Percentiles rank a stretch among this genome's conserved stretches.
Evolutionary conservation across 108 stramenopile genomes (phyloP).

Genomic region (Fistulifera pelliculosa): DNA sequence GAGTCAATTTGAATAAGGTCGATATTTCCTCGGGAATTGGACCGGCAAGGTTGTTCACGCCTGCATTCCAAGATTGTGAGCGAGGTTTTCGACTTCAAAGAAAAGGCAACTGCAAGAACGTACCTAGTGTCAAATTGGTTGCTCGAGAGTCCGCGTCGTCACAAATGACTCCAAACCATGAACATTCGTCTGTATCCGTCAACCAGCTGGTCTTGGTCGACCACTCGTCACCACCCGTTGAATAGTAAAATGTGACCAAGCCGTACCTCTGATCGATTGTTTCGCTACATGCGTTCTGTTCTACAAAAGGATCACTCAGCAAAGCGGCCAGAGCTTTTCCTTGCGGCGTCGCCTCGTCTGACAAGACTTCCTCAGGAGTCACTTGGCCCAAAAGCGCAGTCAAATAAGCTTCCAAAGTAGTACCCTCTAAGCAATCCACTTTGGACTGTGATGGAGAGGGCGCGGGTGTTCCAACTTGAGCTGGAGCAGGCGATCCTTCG

Average conservation of each 20-base stretch:
- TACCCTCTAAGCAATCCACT: slow-evolving; percentile 5
- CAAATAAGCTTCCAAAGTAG: slow-evolving; percentile 9
- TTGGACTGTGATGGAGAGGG: not conserved
- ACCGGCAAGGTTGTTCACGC: slow-evolving; percentile 7
- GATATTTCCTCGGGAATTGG: slow-evolving; percentile 7
- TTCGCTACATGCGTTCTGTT: slow-evolving; percentile 30
- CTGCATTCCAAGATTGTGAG: not conserved
- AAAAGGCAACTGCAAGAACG: not conserved
- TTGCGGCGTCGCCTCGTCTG: slow-evolving; percentile 32
- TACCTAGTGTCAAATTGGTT: slow-evolving; percentile 6
- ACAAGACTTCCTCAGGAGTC: slow-evolving; percentile 4
- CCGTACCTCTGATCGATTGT: slow-evolving; percentile 38
- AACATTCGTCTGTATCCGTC: slow-evolving; percentile 20
- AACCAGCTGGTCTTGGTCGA: slow-evolving; percentile 28
- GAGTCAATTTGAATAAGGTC: slow-evolving; percentile 1
- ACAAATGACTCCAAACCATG: slow-evolving; percentile 30
- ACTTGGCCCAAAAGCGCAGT: not conserved
- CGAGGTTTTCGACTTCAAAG: slow-evolving; percentile 11
- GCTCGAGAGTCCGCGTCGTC: not conserved
- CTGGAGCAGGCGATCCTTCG: not conserved
- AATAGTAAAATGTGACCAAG: slow-evolving; percentile 33
- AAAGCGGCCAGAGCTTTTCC: slow-evolving; percentile 36
- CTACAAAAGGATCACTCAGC: slow-evolving; percentile 21
- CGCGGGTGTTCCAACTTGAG: not conserved
- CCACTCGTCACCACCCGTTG: slow-evolving; percentile 39